Conservation (phyloP, 164 flowering plant genomes). For the Umbellularia californica region DNA sequence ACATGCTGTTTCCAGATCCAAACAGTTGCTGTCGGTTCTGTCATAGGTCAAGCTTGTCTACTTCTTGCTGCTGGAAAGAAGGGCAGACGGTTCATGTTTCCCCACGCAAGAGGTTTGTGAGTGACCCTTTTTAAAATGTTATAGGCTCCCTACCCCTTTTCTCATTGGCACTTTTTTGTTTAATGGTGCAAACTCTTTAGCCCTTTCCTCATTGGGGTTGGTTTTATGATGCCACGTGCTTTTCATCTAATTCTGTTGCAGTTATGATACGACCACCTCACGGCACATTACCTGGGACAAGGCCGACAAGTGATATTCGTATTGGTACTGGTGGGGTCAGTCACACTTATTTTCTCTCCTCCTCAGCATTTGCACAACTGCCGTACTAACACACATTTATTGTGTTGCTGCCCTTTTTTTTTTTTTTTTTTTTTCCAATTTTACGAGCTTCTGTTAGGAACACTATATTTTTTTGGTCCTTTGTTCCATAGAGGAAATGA, state of each 20-base stretch:
- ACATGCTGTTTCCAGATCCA: slow-evolving; percentile 48
- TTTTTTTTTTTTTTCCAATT: too few relatives aligned
- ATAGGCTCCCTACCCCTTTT: not conserved
- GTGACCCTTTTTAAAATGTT: not conserved
- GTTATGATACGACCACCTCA: slow-evolving; percentile 89
- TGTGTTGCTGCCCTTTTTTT: too few relatives aligned
- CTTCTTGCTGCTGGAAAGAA: slow-evolving; percentile 90
- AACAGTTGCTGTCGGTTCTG: slow-evolving; percentile 79
- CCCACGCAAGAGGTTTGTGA: slow-evolving; percentile 70
- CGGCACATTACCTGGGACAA: slow-evolving; percentile 64
- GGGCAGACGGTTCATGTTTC: slow-evolving; percentile 85
- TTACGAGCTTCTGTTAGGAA: too few relatives aligned
- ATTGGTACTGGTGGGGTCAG: slow-evolving; percentile 90
- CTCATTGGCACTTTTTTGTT: not conserved
- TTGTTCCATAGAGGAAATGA: not conserved
- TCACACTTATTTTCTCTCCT: not conserved
- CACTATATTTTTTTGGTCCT: too few relatives aligned
- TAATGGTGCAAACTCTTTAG: too few relatives aligned
- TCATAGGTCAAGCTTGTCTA: slow-evolving; percentile 86
- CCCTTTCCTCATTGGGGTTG: not conserved
- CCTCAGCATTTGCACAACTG: not conserved
- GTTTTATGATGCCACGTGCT: slow-evolving; percentile 1
- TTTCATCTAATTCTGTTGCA: slow-evolving; percentile 30
- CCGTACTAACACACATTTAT: too few relatives aligned
- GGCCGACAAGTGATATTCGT: slow-evolving; percentile 85